Conservation (phyloP, 371 early-diverging fungal species). For the Funneliformis caledonium region DNA sequence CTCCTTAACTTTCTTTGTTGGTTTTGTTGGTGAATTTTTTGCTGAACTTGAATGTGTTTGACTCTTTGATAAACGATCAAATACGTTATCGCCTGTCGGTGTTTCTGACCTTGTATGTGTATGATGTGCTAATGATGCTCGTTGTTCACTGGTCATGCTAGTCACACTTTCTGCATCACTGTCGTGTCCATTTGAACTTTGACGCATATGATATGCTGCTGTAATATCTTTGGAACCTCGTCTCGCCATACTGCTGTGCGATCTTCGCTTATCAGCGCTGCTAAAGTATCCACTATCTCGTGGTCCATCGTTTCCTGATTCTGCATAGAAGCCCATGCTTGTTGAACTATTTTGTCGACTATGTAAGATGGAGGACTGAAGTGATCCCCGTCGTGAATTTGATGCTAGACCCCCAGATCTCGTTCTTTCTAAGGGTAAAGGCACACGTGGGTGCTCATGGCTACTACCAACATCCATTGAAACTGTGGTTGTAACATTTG, state of each 20-base stretch:
- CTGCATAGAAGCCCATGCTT: slow-evolving; percentile 25
- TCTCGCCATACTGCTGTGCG: slow-evolving; percentile 20
- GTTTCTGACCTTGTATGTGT: slow-evolving; percentile 25
- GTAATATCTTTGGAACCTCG: slow-evolving; percentile 30
- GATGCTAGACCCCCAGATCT: not conserved
- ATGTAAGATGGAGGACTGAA: not conserved
- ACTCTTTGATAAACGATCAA: slow-evolving; percentile 25
- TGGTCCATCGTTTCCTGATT: not conserved
- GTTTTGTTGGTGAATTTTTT: slow-evolving; percentile 16
- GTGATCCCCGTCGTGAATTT: not conserved
- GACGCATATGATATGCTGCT: not conserved
- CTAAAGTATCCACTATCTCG: slow-evolving; percentile 37
- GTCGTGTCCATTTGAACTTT: slow-evolving; percentile 27
- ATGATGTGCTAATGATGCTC: slow-evolving; percentile 6
- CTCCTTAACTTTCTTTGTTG: not conserved
- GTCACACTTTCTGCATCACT: slow-evolving; percentile 9
- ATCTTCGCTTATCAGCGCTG: not conserved
- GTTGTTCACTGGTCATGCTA: not conserved
- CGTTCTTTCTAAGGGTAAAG: too few relatives aligned
- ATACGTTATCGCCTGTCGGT: slow-evolving; percentile 7
- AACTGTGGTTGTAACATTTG: not conserved
- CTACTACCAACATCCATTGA: too few relatives aligned
- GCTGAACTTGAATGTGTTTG: slow-evolving; percentile 13
- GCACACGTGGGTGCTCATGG: not conserved
- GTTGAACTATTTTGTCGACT: slow-evolving; percentile 35